Base-by-base conservation (phyloP, 192 early-diverging fungal genomes). In the Umbelopsis ramanniana region DNA sequence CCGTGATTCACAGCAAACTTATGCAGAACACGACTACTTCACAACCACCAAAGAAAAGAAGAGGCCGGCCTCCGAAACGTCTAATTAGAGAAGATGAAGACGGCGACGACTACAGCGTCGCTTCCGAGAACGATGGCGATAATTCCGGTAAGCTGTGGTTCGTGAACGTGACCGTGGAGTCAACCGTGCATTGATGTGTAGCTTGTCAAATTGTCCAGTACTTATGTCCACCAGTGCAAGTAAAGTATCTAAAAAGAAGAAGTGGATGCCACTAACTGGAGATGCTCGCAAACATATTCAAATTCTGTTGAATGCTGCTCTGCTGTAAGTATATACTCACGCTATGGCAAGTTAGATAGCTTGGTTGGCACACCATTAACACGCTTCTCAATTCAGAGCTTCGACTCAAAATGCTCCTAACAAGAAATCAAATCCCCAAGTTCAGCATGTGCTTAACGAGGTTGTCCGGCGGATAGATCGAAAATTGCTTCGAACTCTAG, bases 201-300 rank as follows among this genome's bases (percentile, higher is more conserved):
- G 15, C 14, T 14, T n/a, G 57, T 14, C 7, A 22, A 38, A 2
- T 12, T 7, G 5, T 50, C 33, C 14, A 63, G 57, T 63, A 14
- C 33, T 63, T 11, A 63, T 63, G 57, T 63, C 57, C 5, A 37
- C 55, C 4, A 60, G 55, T 60, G 19, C 26, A 29, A 63, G 26
- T 7, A 29, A 37, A 12, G 57, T 35, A 26, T 63, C 57, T 29
- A 63, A 63, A 19, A 63, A 63, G 29, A 63, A 63, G 12, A 63
- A 63, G 12, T 63, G 57, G 57, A 63, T 38, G 33, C 57, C 57
- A 33, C 33, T 63, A 0, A 63, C 57, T 15, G 33, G 57, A 17
- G 57, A 63, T 63, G 57, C 57, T 37, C 57, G 57, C 7, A 63
- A 63, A 19, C 57, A 63, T 63, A 63, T 63, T 63, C 57, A 63